Evolutionary conservation across 805 yeast species (phyloP), one percentile per base, ranked within the genome.

Genomic region (Candida ulmi): DNA sequence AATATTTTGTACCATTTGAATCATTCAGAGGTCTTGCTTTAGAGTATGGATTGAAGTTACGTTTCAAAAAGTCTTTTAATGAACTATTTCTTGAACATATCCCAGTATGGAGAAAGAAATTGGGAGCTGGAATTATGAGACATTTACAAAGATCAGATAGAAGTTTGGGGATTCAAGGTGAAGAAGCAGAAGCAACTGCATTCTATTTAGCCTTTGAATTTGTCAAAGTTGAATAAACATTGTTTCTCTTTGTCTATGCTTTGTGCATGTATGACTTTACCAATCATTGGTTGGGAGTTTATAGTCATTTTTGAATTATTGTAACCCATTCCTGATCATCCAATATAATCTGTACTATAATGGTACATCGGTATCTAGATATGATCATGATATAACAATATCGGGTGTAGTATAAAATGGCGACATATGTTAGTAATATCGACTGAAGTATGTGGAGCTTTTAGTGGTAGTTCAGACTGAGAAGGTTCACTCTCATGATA

Each of bases 1-100:
- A 93, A 56, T 93, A 84, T 54, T 93, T 93, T 6, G 96, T 93
- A 7, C 98, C 97, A 1, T 88, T 93, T 61, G 97, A 91, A 54
- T 76, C 81, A 1, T 76, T 93, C 42, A 72, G 95, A 60, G 76
- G 82, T 40, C 63, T 91, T 40, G 95, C 96, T 33, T 87, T 82
- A 55, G 95, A 88, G 42, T 85, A 79, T 58, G 87, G 87, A 12
- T 62, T 91, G 45, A 82, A 78, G 41, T 63, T 93, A 42, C 73
- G 81, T 43, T 77, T 77, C 50, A 81, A 81, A 53, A 80, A 80
- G 68, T 81, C 85, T 38, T 91, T 93, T 51, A 74, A 82, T 47
- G 88, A 88, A 35, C 76, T 88, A 54, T 93, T 88, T 64, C 80
- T 79, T 33, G 80, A 80, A 50, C 90, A 87, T 50, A 81, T 86